These are phyloP conservation scores for Hondaea fermentalgiana DNA, from an alignment of 108 stramenopile species.

Conservation along the genomic window DNA sequence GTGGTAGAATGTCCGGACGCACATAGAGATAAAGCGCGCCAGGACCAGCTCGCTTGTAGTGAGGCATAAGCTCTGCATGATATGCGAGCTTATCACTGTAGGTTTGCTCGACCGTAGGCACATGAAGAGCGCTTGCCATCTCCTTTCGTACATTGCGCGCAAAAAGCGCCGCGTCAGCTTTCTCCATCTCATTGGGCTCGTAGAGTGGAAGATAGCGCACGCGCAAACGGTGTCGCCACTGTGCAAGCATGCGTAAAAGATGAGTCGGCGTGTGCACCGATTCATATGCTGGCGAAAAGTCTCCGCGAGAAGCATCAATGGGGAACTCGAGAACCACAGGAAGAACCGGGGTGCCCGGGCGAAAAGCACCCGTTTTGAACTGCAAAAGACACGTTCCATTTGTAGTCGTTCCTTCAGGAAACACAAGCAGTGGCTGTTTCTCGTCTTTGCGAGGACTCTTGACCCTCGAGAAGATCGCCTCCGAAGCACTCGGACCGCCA, in stretches of 20 bases:
- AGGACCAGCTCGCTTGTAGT: neutral
- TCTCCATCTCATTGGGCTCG: neutral
- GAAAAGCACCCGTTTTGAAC: neutral
- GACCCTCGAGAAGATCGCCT: neutral
- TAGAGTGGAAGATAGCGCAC: neutral
- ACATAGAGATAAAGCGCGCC: neutral
- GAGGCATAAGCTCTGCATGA: neutral
- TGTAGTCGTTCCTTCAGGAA: neutral
- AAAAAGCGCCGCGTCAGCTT: neutral
- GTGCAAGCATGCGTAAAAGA: neutral
- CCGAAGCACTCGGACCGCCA: neutral
- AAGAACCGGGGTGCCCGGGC: neutral
- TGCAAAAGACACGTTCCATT: neutral
- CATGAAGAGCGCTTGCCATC: neutral
- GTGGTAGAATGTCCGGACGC: neutral
- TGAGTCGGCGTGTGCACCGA: neutral
- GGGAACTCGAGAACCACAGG: constrained; percentile 3
- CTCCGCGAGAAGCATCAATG: neutral
- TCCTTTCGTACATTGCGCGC: neutral
- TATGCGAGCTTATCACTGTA: neutral
- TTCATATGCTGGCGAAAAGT: neutral
- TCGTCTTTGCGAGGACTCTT: neutral
- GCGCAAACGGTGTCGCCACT: neutral
- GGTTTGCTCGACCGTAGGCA: neutral
- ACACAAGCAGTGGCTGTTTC: neutral